phyloP scores from a whole-genome alignment of 306 rosid species.

The Psophocarpus tetragonolobus region DNA sequence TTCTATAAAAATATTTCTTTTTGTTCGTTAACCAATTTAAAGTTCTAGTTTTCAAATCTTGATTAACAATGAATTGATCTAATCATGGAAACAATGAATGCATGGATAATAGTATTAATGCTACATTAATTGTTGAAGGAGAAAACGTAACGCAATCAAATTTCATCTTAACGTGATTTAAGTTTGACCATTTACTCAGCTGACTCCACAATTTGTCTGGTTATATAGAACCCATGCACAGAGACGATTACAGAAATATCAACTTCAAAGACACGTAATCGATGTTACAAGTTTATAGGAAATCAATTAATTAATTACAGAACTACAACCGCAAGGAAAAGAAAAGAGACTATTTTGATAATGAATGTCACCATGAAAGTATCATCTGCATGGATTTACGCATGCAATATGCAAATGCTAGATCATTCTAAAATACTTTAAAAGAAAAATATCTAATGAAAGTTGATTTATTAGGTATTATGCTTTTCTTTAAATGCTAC shows the following conservation, averaged over 20 bases:
- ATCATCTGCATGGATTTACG: background rate
- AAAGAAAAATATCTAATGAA: background rate
- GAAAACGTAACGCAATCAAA: conserved; percentile 8
- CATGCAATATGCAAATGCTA: background rate
- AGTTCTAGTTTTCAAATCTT: background rate
- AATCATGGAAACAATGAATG: background rate
- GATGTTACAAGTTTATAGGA: background rate
- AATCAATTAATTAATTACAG: background rate
- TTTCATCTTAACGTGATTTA: background rate
- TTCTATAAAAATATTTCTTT: too few relatives aligned
- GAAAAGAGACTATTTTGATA: background rate
- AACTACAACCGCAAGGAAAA: background rate
- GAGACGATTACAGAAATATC: background rate
- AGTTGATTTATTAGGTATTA: background rate
- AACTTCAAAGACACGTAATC: background rate
- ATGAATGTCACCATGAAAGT: background rate
- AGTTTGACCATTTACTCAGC: conserved; percentile 17
- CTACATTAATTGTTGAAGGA: background rate
- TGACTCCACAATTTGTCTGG: conserved; percentile 24
- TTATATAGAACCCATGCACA: background rate
- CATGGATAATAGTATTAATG: background rate
- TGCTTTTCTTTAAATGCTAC: background rate
- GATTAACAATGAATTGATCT: background rate
- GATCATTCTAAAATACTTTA: background rate
- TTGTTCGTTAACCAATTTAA: background rate